Evolutionary conservation across 2,329 filamentous ascomycete genomes (phyloP), one percentile per base, ranked within the genome.

Genomic region (Penicillium sp.): DNA sequence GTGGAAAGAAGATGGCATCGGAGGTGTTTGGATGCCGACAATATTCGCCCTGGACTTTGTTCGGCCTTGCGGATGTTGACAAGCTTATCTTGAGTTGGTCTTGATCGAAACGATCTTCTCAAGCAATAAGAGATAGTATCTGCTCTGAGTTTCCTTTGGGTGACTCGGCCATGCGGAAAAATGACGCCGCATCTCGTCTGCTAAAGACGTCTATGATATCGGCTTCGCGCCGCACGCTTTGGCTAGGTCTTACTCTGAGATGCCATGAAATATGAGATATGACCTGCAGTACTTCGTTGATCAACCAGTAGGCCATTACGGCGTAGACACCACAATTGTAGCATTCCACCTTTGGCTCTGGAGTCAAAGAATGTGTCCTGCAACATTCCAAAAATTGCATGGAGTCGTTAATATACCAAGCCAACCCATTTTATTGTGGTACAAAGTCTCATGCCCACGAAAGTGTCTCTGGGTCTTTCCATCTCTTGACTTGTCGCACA

Each of bases 261-360:
- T 60, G 50, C 48, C 45, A 63, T 56, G 59, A 61, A 56, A 57
- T 56, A 63, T 59, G 61, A 62, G 57, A 63, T 56, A 62, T 56
- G 61, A 62, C 55, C 56, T 54, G 34, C 41, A 13, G 6, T 36
- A n/a, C 4, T 36, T 40, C 18, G 13, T 21, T 32, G 11, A 39
- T n/a, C 13, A 13, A 36, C 13, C 16, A n/a, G 39, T 41, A 41
- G 39, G 18, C 18, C 21, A 27, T 4, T 1, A 27, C 3, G 24
- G 24, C 10, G 34, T 36, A 36, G 34, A 36, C 14, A 34, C 5
- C 24, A 4, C 24, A 27, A 27, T 8, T 27, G 24, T 27, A 27
- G 24, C 24, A 27, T 27, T 27, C 18, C 18, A 18, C 18, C 2
- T 18, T 18, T 18, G 18, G 18, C 1, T 18, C 18, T 18, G 18